Conservation (phyloP, 371 early-diverging fungal genomes). For the Haplosporangium sp. region DNA sequence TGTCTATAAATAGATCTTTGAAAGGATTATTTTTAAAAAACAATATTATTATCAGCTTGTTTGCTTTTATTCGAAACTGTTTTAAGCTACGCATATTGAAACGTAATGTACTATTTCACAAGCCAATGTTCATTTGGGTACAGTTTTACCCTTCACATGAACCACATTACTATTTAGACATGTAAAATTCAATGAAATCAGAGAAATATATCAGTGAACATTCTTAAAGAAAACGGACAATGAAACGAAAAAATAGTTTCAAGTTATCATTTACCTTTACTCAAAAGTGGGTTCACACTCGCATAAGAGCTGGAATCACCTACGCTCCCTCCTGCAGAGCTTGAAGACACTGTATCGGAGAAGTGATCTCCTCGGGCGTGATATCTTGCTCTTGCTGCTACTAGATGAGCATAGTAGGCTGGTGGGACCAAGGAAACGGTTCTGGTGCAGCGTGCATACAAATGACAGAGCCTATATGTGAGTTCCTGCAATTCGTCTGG, state of each 20-base stretch:
- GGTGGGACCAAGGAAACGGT: constrained; percentile 81
- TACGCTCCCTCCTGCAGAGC: not conserved
- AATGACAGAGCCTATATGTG: constrained; percentile 81
- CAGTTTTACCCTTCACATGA: constrained; percentile 3
- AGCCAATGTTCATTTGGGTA: too few relatives aligned
- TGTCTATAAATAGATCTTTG: not conserved
- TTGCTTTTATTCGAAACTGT: too few relatives aligned
- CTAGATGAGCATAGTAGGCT: constrained; percentile 89
- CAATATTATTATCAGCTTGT: too few relatives aligned
- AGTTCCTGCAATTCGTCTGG: constrained; percentile 75
- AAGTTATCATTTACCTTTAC: constrained; percentile 12
- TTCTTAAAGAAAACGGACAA: too few relatives aligned
- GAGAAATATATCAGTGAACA: not conserved
- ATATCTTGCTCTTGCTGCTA: constrained; percentile 80
- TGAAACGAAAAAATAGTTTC: too few relatives aligned
- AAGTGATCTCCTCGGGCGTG: constrained; percentile 55
- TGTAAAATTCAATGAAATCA: not conserved
- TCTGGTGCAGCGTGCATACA: constrained; percentile 84
- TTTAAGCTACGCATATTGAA: too few relatives aligned
- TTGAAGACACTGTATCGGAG: constrained; percentile 13
- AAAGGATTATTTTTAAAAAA: not conserved
- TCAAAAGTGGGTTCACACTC: constrained; percentile 7
- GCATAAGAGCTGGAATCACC: constrained; percentile 1
- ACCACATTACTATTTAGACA: constrained; percentile 28
- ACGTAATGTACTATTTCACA: too few relatives aligned